Base-by-base conservation (phyloP, 1,284 basidiomycete genomes). In the Fomitopsis schrenkii region DNA sequence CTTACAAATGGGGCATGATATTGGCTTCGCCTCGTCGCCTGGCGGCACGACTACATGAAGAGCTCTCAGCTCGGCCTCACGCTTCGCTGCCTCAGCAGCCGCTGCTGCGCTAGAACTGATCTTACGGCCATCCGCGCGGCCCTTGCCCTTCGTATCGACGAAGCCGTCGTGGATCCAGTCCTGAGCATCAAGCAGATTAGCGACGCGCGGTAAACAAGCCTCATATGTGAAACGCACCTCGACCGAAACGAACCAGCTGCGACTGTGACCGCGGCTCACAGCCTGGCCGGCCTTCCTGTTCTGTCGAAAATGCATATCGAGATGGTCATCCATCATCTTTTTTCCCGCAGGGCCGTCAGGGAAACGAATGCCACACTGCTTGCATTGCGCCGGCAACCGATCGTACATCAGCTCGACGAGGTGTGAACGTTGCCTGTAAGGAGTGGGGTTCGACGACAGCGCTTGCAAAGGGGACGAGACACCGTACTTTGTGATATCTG, bases 221-320 rank as follows among this genome's bases (percentile, higher is more conserved):
- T 33, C 8, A 33, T 5, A 33, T 33, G 1, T 22, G 22, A 5
- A n/a, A 83, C 93, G 63, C 76, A 95, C 95, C 75, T 97, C 91
- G 60, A 90, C 80, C 63, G 84, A 80, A 53, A 94, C 84, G 62
- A 97, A 93, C 97, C 96, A 99, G 66, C 90, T 89, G 19, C 97
- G 85, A 70, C 91, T 93, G 69, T 96, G 91, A 28, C 96, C 95
- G 63, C 97, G 84, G 0, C 93, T 93, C 9, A 85, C 79, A 48
- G 88, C 90, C 72, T 96, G 93, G 66, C 86, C 90, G 40, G 93
- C 90, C 72, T 95, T 91, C 66, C 92, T 85, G 72, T 98, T 99
- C 70, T 97, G 92, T 68, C 90, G 85, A 78, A 98, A 98, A 76
- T 99, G 97, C 91, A 95, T 93, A 74, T 99, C 97, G 67, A 99